phyloP scores from a whole-genome alignment of 768 basidiomycete genomes.

The Russula earlei region DNA sequence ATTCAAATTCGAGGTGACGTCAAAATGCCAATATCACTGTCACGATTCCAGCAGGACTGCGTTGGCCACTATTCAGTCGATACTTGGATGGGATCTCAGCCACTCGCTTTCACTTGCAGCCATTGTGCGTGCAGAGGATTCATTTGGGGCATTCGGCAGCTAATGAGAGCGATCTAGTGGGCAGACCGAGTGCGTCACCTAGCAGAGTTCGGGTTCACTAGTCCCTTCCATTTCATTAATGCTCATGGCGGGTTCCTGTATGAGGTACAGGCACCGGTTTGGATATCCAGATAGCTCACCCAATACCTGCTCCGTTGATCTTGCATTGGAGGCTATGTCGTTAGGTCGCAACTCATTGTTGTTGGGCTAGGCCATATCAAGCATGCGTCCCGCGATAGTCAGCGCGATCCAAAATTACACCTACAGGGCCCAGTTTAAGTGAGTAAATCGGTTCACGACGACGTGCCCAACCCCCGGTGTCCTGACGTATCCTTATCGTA shows the following conservation, averaged over 20 bases:
- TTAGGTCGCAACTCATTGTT: conserved; percentile 17
- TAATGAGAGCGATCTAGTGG: conserved; percentile 30
- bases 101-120: conserved; percentile 42
- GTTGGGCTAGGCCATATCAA: neutral
- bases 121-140: conserved; percentile 27
- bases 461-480: no score
- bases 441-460: neutral
- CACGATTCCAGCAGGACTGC: no score
- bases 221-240: conserved; percentile 39
- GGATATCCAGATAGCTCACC: conserved; percentile 30
- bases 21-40: no score
- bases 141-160: neutral
- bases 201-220: conserved; percentile 21
- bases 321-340: conserved; percentile 28
- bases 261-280: neutral
- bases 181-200: conserved; percentile 40
- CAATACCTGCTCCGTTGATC: conserved; percentile 40
- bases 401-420: conserved; percentile 52
- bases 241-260: neutral
- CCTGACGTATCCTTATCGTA: neutral
- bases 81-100: conserved; percentile 35
- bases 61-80: no score
- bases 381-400: conserved; percentile 25
- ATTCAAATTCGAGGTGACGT: no score
- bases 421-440: conserved; percentile 35